Percentiles rank a stretch among this genome's conserved stretches.
phyloP scores from a whole-genome alignment of 2,329 filamentous ascomycete species.

The Curvularia verruculosa region DNA sequence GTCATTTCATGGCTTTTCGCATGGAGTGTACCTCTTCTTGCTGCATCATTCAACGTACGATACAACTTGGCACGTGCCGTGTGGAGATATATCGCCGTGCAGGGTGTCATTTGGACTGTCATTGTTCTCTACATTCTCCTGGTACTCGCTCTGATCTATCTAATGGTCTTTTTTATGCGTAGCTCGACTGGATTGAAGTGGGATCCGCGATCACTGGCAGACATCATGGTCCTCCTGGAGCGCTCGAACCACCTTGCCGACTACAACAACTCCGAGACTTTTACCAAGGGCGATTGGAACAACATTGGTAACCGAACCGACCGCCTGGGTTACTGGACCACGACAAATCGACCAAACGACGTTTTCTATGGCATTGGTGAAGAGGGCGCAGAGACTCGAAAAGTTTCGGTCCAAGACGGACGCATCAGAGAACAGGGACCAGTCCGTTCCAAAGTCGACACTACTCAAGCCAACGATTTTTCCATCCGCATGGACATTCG shows the following conservation, averaged over 20 bases:
- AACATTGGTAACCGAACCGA: slow-evolving; percentile 66
- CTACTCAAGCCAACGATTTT: slow-evolving; percentile 41
- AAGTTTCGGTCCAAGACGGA: slow-evolving; percentile 59
- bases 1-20: slow-evolving; percentile 77
- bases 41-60: slow-evolving; percentile 73
- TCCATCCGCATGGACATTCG: slow-evolving; percentile 59
- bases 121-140: slow-evolving; percentile 75
- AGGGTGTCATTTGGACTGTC: slow-evolving; percentile 78
- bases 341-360: slow-evolving; percentile 66
- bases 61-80: slow-evolving; percentile 62
- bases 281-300: slow-evolving; percentile 59
- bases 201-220: slow-evolving; percentile 82
- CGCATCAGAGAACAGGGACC: slow-evolving; percentile 55
- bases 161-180: slow-evolving; percentile 69
- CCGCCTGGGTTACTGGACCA: slow-evolving; percentile 85
- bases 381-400: slow-evolving; percentile 58
- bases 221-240: slow-evolving; percentile 78
- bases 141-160: slow-evolving; percentile 61
- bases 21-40: slow-evolving; percentile 81
- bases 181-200: slow-evolving; percentile 78
- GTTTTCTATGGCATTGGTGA: slow-evolving; percentile 84
- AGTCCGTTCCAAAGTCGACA: slow-evolving; percentile 29
- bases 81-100: slow-evolving; percentile 82
- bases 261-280: slow-evolving; percentile 72
- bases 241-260: slow-evolving; percentile 78